Conservation (phyloP, 2,329 filamentous ascomycete genomes). For the Paracamarosporium sp. region DNA sequence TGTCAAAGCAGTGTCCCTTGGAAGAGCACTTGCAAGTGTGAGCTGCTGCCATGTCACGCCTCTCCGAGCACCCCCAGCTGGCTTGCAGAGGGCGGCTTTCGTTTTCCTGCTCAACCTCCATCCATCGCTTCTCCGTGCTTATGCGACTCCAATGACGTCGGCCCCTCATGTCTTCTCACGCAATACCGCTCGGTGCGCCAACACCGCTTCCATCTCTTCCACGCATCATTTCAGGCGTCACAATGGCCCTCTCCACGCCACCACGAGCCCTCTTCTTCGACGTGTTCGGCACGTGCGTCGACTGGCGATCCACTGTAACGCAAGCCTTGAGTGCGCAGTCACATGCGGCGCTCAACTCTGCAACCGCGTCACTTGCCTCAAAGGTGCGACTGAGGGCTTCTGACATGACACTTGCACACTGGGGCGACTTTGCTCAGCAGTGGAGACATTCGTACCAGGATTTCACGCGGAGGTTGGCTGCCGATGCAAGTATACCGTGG, state of each 20-base stretch:
- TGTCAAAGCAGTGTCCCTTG: not conserved
- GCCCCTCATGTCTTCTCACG: conserved; percentile 1
- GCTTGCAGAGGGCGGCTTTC: not conserved
- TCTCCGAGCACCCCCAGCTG: not conserved
- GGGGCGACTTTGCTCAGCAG: conserved; percentile 70
- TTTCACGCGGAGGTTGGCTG: conserved; percentile 65
- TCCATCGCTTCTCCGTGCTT: conserved; percentile 1
- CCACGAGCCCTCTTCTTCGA: conserved; percentile 73
- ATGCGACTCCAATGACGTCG: not conserved
- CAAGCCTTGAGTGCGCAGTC: conserved; percentile 63
- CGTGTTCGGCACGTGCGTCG: conserved; percentile 80
- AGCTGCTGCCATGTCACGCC: not conserved
- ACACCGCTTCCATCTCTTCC: conserved; percentile 10
- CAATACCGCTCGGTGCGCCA: conserved; percentile 6
- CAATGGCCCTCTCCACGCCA: conserved; percentile 31
- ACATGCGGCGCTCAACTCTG: conserved; percentile 54
- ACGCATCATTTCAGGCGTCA: conserved; percentile 15
- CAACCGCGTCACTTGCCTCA: conserved; percentile 54
- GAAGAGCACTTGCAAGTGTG: not conserved
- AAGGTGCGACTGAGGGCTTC: conserved; percentile 57
- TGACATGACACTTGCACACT: conserved; percentile 63
- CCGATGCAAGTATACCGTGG: conserved; percentile 57
- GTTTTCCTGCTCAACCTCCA: not conserved
- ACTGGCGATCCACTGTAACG: conserved; percentile 75
- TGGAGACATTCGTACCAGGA: conserved; percentile 71